Conservation (phyloP, 225 moss, liverwort and hornwort genomes). For the Anthoceros angustus region DNA sequence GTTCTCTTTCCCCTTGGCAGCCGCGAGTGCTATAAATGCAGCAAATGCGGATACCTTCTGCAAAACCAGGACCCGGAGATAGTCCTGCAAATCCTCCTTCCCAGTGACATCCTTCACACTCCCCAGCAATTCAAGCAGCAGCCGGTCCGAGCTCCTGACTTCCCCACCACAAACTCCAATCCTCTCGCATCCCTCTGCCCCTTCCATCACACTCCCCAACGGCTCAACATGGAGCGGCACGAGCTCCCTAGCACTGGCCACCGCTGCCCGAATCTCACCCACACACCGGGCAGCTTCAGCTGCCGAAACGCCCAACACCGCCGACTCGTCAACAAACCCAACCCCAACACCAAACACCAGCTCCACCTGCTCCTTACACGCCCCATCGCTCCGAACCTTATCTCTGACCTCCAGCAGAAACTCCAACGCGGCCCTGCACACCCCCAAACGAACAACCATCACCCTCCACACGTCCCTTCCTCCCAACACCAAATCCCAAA, state of each 20-base stretch:
- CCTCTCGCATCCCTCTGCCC: neutral
- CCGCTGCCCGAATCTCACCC: conserved; percentile 32
- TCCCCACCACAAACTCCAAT: conserved; percentile 8
- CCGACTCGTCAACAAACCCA: conserved; percentile 53
- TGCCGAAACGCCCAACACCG: conserved; percentile 18
- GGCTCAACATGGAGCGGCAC: conserved; percentile 38
- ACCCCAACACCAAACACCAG: conserved; percentile 62
- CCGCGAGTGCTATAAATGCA: conserved; percentile 5
- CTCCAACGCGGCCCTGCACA: conserved; percentile 65
- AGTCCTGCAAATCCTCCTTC: conserved; percentile 69
- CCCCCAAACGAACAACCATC: neutral
- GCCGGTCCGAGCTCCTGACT: conserved; percentile 17
- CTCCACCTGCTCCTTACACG: conserved; percentile 40
- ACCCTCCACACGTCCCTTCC: neutral
- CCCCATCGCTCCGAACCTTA: conserved; percentile 58
- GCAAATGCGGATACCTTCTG: conserved; percentile 25
- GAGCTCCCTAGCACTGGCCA: conserved; percentile 17
- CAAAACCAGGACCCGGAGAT: conserved; percentile 64
- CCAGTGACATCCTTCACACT: conserved; percentile 62
- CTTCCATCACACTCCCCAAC: conserved; percentile 21
- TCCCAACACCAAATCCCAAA: neutral
- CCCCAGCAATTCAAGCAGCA: conserved; percentile 38
- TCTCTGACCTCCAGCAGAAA: conserved; percentile 61
- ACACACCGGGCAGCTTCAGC: conserved; percentile 14
- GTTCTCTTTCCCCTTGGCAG: neutral